Evolutionary conservation across 2,329 filamentous ascomycete species (phyloP), one percentile per base, ranked within the genome.

Genomic region (Gliomastix tumulicola): DNA sequence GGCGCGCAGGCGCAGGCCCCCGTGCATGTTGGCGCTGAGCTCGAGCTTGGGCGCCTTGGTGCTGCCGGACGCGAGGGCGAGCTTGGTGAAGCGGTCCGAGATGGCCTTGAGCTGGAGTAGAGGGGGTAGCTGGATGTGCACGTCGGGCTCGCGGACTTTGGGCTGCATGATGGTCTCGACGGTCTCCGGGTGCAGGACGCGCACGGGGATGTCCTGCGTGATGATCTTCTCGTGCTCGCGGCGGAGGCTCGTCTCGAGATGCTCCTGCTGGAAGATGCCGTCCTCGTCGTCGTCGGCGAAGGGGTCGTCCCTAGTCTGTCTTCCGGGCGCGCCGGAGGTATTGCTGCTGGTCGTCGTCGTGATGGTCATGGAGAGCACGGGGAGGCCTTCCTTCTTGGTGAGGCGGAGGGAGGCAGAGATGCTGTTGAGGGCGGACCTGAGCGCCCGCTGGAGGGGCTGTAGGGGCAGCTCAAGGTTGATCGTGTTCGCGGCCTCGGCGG

Each of bases 391-490:
- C 54, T 92, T 94, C 60, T 97, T 97, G 18, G 90, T 96, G 30
- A 98, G 77, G 27, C 90, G 84, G 27, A 98, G 78, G 12, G 83
- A 84, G 37, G 89, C 88, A 15, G 86, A 83, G 15, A 82, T 79
- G 49, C 86, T 87, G 54, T 86, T 82, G 36, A 84, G 68, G 31
- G 90, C 90, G 23, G 89, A 96, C 51, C 83, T 88, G 40, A 98
- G 79, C n/a, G 92, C 92, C 41, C 89, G 83, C 51, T 92, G 86
- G 17, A 98, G 78, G 3, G 86, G 82, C 12, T 78, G 75, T n/a
- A 97, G 79, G 19, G 92, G 88, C 2, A 98, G 77, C 64, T 98
- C 92, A 44, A 98, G 82, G 62, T 98, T 96, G 64, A 98, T 96
- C 36, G 88, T 86, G 62, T 95, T 95, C 59, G 79, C 71, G 27